Conservation (phyloP, 257 asterid species). For the Leptodermis oblonga region DNA sequence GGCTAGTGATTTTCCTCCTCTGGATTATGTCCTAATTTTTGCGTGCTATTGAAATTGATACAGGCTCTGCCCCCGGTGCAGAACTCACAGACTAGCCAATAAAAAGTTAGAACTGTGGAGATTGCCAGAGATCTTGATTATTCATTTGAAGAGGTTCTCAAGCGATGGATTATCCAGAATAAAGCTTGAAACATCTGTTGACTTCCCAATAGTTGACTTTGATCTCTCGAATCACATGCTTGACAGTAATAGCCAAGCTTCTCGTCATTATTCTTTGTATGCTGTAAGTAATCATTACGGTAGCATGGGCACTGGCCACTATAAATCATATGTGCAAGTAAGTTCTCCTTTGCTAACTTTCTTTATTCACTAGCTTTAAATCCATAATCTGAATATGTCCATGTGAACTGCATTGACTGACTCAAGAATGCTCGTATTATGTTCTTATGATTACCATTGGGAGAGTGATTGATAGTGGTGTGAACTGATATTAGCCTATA, state of each 20-base stretch:
- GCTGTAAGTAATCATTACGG: slow-evolving; percentile 78
- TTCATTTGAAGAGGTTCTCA: slow-evolving; percentile 77
- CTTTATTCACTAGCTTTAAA: background rate
- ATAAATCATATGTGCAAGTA: slow-evolving; percentile 70
- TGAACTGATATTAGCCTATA: background rate
- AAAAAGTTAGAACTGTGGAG: slow-evolving; percentile 83
- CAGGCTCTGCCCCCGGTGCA: slow-evolving; percentile 75
- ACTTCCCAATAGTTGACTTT: slow-evolving; percentile 58
- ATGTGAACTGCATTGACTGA: background rate
- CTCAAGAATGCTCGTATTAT: background rate
- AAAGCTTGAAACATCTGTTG: slow-evolving; percentile 69
- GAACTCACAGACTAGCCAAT: slow-evolving; percentile 60
- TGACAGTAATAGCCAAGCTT: slow-evolving; percentile 28
- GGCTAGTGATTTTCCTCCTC: background rate
- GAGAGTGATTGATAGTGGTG: background rate
- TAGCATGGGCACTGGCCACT: slow-evolving; percentile 65
- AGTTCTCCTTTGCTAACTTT: slow-evolving; percentile 23
- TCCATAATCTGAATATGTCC: background rate
- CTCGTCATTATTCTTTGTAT: slow-evolving; percentile 48
- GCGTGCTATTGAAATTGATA: slow-evolving; percentile 16
- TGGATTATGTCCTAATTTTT: background rate
- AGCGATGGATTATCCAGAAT: slow-evolving; percentile 37
- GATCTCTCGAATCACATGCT: slow-evolving; percentile 52
- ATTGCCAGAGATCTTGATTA: slow-evolving; percentile 64
- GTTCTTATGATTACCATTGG: background rate